phyloP scores from a whole-genome alignment of 2,329 filamentous ascomycete species.

The Epichloe elymi region DNA sequence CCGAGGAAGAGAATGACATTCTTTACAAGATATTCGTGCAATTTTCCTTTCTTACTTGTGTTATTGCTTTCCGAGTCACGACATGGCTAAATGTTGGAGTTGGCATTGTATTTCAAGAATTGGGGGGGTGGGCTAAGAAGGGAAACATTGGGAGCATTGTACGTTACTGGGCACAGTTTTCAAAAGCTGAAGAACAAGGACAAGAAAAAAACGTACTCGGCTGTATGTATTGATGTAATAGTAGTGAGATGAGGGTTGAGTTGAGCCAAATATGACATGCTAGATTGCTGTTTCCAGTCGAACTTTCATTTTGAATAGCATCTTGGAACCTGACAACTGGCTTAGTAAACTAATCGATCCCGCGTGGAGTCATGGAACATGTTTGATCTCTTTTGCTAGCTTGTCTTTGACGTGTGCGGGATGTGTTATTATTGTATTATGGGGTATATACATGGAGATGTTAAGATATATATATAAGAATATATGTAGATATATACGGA shows the following conservation, averaged over 20 bases:
- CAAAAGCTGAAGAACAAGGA: neutral
- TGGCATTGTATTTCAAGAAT: neutral
- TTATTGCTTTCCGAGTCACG: neutral
- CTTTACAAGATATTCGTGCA: too few species aligned
- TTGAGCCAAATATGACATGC: neutral
- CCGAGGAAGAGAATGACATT: too few species aligned
- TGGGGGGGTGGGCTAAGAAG: neutral
- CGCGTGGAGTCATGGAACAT: too few species aligned
- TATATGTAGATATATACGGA: too few species aligned
- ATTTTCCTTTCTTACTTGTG: neutral
- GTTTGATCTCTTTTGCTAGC: too few species aligned
- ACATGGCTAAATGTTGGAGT: neutral
- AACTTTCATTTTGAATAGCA: neutral
- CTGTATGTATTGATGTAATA: neutral
- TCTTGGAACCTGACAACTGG: too few species aligned
- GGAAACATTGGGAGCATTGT: neutral
- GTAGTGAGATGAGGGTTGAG: neutral
- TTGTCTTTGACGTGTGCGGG: too few species aligned
- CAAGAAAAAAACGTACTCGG: neutral
- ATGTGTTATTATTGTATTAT: too few species aligned
- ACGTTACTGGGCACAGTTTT: neutral
- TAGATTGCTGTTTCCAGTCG: neutral
- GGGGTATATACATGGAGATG: too few species aligned
- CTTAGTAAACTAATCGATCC: too few species aligned
- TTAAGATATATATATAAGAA: too few species aligned